These are phyloP conservation scores for Zalerion maritima DNA, from an alignment of 495 filamentous ascomycete genomes.

Conservation along the genomic window DNA sequence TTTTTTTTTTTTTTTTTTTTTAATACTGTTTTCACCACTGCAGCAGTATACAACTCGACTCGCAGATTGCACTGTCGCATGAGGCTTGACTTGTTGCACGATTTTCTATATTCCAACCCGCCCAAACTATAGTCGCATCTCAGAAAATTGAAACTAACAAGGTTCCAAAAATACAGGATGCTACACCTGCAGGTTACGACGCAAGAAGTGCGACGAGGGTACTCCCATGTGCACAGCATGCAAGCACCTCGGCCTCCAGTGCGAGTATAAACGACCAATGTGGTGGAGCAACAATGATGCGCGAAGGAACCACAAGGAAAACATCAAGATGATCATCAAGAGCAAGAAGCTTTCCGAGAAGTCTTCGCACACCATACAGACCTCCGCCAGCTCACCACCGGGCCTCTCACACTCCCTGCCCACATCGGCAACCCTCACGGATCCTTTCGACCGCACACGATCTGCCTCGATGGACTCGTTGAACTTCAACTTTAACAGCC, in stretches of 20 bases:
- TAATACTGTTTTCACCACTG: constrained; percentile 2
- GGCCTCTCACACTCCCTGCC: constrained; percentile 70
- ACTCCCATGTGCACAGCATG: constrained; percentile 78
- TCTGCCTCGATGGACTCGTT: constrained; percentile 65
- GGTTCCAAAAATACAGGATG: constrained; percentile 46
- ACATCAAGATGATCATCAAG: constrained; percentile 95
- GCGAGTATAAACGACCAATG: constrained; percentile 90
- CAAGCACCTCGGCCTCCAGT: constrained; percentile 69
- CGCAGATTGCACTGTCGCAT: too few relatives aligned
- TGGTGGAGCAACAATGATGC: constrained; percentile 94
- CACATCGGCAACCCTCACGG: constrained; percentile 65
- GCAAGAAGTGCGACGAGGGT: constrained; percentile 97
- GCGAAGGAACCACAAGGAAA: constrained; percentile 75
- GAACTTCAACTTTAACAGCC: constrained; percentile 59
- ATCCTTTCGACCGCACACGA: constrained; percentile 53
- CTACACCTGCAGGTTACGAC: constrained; percentile 86
- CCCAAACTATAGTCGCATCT: constrained; percentile 5
- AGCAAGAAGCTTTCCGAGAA: constrained; percentile 88
- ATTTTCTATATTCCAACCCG: constrained; percentile 2
- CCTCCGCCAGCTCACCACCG: constrained; percentile 49
- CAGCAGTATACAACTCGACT: too few relatives aligned
- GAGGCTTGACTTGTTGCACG: too few relatives aligned
- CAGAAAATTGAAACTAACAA: constrained; percentile 10
- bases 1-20: constrained; percentile 7
- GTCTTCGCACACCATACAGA: constrained; percentile 41